Base-by-base conservation (phyloP, 1,284 basidiomycete species). In the Sanguinoderma infundibulare region DNA sequence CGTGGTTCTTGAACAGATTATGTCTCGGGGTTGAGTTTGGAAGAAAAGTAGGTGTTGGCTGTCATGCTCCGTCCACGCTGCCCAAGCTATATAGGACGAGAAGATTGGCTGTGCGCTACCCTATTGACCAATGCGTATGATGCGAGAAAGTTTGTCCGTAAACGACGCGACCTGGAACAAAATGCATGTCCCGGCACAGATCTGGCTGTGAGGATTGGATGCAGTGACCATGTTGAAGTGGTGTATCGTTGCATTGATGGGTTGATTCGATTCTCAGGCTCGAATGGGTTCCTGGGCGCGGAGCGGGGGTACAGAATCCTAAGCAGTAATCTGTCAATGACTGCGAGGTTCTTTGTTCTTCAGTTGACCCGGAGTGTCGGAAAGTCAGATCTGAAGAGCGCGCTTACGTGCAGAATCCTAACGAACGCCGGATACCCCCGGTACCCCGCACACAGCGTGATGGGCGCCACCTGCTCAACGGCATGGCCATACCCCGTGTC, bases 131-230 rank as follows among this genome's bases (percentile, higher is more conserved):
- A 35, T 51, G n/a, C 49, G 24, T 9, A 55, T 60, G 55, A 60
- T 65, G 54, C 44, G 52, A 6, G 42, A 35, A 38, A 38, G 44
- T 52, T 49, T 62, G 57, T 36, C 49, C 38, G 53, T 47, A 58
- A 56, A 65, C 59, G 62, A 65, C 64, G 64, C 64, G 59, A 60
- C 50, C 40, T 55, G 53, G 26, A 26, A 50, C 53, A 53, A 53
- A 53, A 22, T 44, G 36, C 26, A 36, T 46, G n/a, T 22, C 50
- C 60, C 49, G n/a, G 55, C 56, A 28, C 49, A 34, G 14, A 56
- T 49, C 49, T 20, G 56, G 56, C 49, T 53, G 49, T 60, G 57
- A 36, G 38, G 57, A 57, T 49, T 39, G 28, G 35, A 28, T 14
- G n/a, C 53, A 28, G 53, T 35, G 49, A 35, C 49, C 32, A 34